A percentile compares a stretch with the other conserved stretches of the same genome.
These are phyloP conservation scores for Hevea brasiliensis DNA, from an alignment of 345 rosid genomes.

Conservation along the genomic window DNA sequence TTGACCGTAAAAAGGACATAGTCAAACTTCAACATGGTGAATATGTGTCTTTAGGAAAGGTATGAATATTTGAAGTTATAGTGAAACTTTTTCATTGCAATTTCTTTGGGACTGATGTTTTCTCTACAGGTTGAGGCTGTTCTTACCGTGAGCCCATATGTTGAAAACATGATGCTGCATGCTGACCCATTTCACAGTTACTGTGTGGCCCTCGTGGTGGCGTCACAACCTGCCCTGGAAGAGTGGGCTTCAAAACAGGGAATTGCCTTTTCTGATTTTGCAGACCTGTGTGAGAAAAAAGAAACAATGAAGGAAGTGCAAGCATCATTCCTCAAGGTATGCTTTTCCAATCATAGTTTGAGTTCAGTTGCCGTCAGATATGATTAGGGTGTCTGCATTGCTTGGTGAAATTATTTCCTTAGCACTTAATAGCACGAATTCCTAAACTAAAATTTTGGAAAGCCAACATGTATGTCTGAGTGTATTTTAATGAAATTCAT, in stretches of 20 bases:
- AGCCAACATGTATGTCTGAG: too few species aligned
- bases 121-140: slow-evolving; percentile 81
- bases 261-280: slow-evolving; percentile 46
- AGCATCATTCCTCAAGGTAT: slow-evolving; percentile 75
- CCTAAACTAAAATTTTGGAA: too few species aligned
- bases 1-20: slow-evolving; percentile 94
- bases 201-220: slow-evolving; percentile 91
- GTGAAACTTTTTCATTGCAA: not conserved
- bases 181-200: slow-evolving; percentile 88
- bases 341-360: slow-evolving; percentile 3
- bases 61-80: slow-evolving; percentile 26
- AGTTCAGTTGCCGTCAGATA: not conserved
- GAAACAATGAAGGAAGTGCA: slow-evolving; percentile 70
- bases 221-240: slow-evolving; percentile 61
- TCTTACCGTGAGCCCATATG: slow-evolving; percentile 62
- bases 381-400: not conserved
- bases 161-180: slow-evolving; percentile 87
- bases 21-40: slow-evolving; percentile 99
- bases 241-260: slow-evolving; percentile 82
- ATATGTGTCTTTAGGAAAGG: slow-evolving; percentile 97
- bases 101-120: slow-evolving; percentile 21
- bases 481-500: too few species aligned
- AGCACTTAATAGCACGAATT: too few species aligned
- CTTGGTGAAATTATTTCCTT: too few species aligned
- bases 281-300: slow-evolving; percentile 60